Evolutionary conservation across 164 flowering plant genomes (phyloP), one percentile per base, ranked within the genome.

Genomic region (Echeveria elegans): DNA sequence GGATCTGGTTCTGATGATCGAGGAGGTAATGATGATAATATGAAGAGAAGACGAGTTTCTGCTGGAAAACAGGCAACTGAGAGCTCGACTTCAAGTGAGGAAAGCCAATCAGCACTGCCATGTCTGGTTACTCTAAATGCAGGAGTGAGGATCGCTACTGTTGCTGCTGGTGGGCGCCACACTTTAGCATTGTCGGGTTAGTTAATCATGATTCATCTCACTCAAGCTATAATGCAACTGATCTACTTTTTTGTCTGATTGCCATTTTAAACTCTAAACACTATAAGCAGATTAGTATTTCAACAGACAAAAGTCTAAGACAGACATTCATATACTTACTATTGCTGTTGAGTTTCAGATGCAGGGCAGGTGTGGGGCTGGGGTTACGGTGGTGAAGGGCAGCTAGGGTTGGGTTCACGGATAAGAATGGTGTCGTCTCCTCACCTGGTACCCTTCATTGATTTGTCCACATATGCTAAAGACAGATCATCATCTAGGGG

Each of bases 371-470:
- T 95, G 74, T 95, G 99, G 99, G 99, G 99, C 77, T 95, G 98
- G 99, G 99, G 98, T 66, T 95, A 95, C 81, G 99, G 99, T 71
- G 99, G 99, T 29, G 99, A 95, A 72, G 99, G 99, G 34, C 99
- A 95, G 78, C 86, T 95, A 65, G 99, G 99, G 52, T 74, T 89
- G 80, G 99, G 99, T 34, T 88, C 97, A 58, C 86, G 96, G 41
- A 86, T 90, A 66, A 88, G 91, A 4, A 83, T 87, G 94, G 99
- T 92, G 65, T 88, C 97, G 65, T 88, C 97, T 71, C 99, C 99
- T 65, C 99, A 90, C 77, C 97, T 79, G 37, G 72, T 95, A n/a
- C 90, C 96, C 58, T 95, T 97, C 72, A 70, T 90, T 7, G 92
- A 88, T 66, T 73, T 91, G 16, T 71, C 88, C 58, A 64, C 73